phyloP scores from a whole-genome alignment of 2,329 filamentous ascomycete species.

The Raffaelea arxii region DNA sequence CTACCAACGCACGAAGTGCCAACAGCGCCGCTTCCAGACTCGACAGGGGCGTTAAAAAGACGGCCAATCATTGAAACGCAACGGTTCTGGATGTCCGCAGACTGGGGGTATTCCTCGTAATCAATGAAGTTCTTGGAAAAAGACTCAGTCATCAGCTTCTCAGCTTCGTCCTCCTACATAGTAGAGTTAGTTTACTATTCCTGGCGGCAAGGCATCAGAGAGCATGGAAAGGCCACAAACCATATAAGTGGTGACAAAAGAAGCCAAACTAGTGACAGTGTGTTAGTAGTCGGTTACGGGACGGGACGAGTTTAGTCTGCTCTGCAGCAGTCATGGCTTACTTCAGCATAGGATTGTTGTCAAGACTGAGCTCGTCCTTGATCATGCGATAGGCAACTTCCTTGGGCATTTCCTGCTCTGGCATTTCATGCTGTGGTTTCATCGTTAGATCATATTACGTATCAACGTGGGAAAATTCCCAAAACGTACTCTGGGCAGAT shows the following conservation, averaged over 20 bases:
- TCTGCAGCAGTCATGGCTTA: slow-evolving; percentile 36
- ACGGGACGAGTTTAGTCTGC: too few relatives aligned
- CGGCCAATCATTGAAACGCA: slow-evolving; percentile 86
- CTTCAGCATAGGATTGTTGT: slow-evolving; percentile 85
- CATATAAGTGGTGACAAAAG: slow-evolving; percentile 96
- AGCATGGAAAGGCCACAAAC: slow-evolving; percentile 30
- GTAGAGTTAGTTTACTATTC: not conserved
- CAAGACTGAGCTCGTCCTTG: slow-evolving; percentile 84
- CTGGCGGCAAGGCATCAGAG: not conserved
- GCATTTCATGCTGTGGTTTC: slow-evolving; percentile 60
- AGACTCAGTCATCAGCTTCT: slow-evolving; percentile 88
- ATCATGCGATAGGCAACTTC: slow-evolving; percentile 96
- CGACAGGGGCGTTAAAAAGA: slow-evolving; percentile 69
- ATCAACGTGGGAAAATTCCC: not conserved
- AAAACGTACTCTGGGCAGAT: slow-evolving; percentile 49
- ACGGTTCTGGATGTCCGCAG: slow-evolving; percentile 80
- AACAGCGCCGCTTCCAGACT: slow-evolving; percentile 53
- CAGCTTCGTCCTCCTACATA: slow-evolving; percentile 75
- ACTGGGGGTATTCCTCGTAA: slow-evolving; percentile 76
- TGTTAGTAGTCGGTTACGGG: too few relatives aligned
- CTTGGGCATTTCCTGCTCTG: slow-evolving; percentile 79
- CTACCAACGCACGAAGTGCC: slow-evolving; percentile 85
- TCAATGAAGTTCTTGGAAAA: slow-evolving; percentile 95
- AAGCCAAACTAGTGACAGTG: slow-evolving; percentile 55
- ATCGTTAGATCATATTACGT: slow-evolving; percentile 15